phyloP scores from a whole-genome alignment of 257 asterid genomes.

The Solanum microdontum region DNA sequence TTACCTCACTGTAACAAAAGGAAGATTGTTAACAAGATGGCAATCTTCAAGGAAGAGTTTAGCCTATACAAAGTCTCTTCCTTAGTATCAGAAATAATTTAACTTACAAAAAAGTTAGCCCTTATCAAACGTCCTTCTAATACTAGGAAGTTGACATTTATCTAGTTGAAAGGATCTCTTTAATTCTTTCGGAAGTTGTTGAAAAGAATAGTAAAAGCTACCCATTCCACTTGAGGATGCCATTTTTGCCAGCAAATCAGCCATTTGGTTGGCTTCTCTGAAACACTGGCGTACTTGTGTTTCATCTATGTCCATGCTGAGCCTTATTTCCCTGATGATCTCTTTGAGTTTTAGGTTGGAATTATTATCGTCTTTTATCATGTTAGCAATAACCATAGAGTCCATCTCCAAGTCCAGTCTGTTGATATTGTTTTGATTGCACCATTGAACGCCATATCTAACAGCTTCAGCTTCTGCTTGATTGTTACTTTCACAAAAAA shows the following conservation, averaged over 20 bases:
- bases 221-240: neutral
- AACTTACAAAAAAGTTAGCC: neutral
- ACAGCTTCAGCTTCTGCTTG: neutral
- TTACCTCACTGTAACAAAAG: neutral
- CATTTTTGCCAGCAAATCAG: neutral
- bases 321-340: neutral
- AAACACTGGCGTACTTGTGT: neutral
- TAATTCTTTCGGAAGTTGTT: neutral
- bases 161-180: neutral
- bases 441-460: neutral
- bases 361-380: neutral
- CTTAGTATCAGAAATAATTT: neutral
- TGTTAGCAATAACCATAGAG: neutral
- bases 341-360: neutral
- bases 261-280: neutral
- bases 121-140: too few relatives aligned
- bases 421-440: neutral
- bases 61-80: neutral
- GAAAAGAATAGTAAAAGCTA: neutral
- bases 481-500: neutral
- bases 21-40: neutral
- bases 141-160: neutral
- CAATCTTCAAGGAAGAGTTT: neutral
- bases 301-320: neutral
- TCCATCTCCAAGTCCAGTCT: neutral